These are phyloP conservation scores for Eucalyptus melliodora DNA, from an alignment of 345 rosid genomes.

Conservation along the genomic window DNA sequence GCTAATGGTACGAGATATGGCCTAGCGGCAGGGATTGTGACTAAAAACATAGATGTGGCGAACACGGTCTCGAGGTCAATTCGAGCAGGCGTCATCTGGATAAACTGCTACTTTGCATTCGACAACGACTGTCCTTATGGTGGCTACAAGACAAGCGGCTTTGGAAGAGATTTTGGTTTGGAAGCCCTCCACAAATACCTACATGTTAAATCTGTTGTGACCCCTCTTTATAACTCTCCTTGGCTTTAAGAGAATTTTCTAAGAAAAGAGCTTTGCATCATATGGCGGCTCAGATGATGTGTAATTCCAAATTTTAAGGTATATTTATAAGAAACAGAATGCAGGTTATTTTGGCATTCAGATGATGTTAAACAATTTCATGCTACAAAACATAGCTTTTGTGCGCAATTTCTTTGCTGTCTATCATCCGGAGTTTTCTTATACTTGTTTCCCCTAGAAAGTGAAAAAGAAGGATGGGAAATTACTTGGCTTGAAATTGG, in stretches of 20 bases:
- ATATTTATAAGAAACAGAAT: neutral
- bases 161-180: constrained; percentile 51
- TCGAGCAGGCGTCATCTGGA: constrained; percentile 54
- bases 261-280: neutral
- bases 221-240: constrained; percentile 62
- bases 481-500: neutral
- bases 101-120: constrained; percentile 59
- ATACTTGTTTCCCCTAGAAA: neutral
- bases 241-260: neutral
- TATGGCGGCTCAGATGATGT: neutral
- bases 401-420: neutral
- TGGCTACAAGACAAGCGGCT: constrained; percentile 68
- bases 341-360: neutral
- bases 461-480: neutral
- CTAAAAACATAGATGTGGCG: constrained; percentile 44
- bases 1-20: constrained; percentile 73
- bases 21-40: constrained; percentile 67
- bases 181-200: constrained; percentile 53
- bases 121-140: constrained; percentile 57
- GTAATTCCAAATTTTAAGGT: neutral
- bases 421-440: neutral
- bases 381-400: neutral
- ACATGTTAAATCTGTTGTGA: constrained; percentile 49
- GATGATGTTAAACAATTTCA: neutral
- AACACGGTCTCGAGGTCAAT: constrained; percentile 68